Percentiles rank a stretch among this genome's conserved stretches.
Evolutionary conservation across 495 filamentous ascomycete genomes (phyloP).

Genomic region (Talaromyces ruber): DNA sequence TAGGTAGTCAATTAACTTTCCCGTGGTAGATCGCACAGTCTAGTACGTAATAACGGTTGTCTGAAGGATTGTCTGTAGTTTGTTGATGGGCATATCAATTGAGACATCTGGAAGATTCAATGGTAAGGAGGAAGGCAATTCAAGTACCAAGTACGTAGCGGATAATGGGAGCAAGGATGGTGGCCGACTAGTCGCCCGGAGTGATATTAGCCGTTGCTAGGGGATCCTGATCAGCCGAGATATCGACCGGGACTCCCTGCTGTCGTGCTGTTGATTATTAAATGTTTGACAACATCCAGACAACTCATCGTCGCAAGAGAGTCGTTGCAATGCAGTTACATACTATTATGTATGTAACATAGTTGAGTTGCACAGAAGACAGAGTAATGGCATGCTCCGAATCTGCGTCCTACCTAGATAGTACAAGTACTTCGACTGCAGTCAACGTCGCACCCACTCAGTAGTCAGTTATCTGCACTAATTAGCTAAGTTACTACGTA

Average conservation of each 20-base stretch:
- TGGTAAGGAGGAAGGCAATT: neutral
- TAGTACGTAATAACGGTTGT: neutral
- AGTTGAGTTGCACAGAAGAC: neutral
- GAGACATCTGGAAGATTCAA: neutral
- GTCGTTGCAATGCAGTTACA: neutral
- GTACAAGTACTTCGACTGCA: neutral
- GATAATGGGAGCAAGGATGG: neutral
- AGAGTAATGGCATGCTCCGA: neutral
- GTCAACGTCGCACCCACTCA: neutral
- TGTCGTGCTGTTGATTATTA: neutral
- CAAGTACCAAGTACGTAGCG: neutral
- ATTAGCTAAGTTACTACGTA: neutral
- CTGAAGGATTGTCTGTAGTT: neutral
- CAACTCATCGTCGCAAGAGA: no score
- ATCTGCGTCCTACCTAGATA: neutral
- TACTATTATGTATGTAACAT: neutral
- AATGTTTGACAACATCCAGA: neutral
- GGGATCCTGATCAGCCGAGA: neutral
- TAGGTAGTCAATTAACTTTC: no score
- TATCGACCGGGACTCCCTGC: neutral
- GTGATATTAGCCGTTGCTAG: neutral
- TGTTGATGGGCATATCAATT: no score
- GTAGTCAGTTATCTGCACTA: neutral
- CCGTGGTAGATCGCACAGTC: neutral
- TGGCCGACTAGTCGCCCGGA: neutral